Evolutionary conservation across 1,284 basidiomycete species (phyloP).

Genomic region (Agroathelia rolfsii): DNA sequence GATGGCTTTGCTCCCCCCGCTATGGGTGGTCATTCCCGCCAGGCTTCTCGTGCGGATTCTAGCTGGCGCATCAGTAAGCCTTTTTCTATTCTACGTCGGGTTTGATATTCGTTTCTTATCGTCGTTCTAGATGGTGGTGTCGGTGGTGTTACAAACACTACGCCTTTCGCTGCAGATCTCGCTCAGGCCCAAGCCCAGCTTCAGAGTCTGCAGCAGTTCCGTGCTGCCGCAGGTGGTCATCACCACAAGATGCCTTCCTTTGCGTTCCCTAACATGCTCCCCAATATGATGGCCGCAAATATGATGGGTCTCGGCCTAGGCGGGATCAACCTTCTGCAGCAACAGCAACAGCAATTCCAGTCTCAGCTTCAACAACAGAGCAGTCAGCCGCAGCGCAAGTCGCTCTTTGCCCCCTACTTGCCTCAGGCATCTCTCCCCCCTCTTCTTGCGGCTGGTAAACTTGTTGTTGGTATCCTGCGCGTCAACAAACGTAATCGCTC

Average conservation of each 20-base stretch:
- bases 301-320: constrained; percentile 85
- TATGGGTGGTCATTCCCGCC: constrained; percentile 62
- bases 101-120: constrained; percentile 12
- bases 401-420: constrained; percentile 96
- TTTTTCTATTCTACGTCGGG: constrained; percentile 4
- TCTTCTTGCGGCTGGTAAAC: constrained; percentile 93
- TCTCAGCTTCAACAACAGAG: constrained; percentile 86
- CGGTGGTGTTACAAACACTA: constrained; percentile 54
- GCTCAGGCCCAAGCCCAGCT: constrained; percentile 95
- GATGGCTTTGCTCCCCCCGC: constrained; percentile 59
- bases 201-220: constrained; percentile 93
- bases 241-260: constrained; percentile 97
- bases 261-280: constrained; percentile 94
- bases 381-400: constrained; percentile 91
- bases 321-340: constrained; percentile 70
- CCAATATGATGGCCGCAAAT: constrained; percentile 90
- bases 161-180: constrained; percentile 67
- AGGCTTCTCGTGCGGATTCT: constrained; percentile 68
- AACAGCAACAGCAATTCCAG: constrained; percentile 82
- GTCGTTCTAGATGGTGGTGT: constrained; percentile 57
- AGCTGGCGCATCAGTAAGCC: constrained; percentile 82
- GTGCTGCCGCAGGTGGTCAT: constrained; percentile 88
- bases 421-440: constrained; percentile 97
- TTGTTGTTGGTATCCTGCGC: constrained; percentile 94
- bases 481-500: constrained; percentile 99